phyloP scores from a whole-genome alignment of 1,284 basidiomycete species.

The Serendipita sp. region DNA sequence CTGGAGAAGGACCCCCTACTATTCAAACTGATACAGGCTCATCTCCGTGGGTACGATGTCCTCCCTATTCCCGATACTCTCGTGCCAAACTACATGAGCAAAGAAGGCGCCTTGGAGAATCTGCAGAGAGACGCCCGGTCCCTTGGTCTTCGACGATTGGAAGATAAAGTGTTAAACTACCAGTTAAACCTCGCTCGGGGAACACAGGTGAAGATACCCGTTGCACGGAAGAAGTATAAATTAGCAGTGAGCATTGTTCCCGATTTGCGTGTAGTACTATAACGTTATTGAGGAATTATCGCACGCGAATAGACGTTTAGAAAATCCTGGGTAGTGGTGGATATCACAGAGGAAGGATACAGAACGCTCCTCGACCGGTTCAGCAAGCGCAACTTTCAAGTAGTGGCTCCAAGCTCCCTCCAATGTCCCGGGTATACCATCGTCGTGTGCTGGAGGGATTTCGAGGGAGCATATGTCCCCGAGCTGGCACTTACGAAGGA shows the following conservation, averaged over 20 bases:
- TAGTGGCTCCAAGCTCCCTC: not conserved
- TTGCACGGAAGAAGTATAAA: not conserved
- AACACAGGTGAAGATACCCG: too few relatives aligned
- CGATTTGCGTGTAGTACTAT: too few relatives aligned
- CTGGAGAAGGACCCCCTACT: not conserved
- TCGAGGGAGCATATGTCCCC: not conserved
- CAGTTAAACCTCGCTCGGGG: not conserved
- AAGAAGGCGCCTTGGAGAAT: not conserved
- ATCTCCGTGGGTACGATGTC: slow-evolving; percentile 3
- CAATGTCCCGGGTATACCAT: not conserved
- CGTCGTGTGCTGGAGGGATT: not conserved
- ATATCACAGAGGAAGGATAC: not conserved
- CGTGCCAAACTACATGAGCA: not conserved
- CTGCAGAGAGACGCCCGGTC: not conserved
- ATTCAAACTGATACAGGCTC: not conserved
- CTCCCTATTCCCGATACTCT: not conserved
- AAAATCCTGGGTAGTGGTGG: not conserved
- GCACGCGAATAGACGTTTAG: not conserved
- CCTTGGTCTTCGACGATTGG: not conserved
- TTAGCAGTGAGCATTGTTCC: not conserved
- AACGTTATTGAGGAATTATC: too few relatives aligned
- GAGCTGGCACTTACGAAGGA: not conserved
- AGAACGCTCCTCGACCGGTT: not conserved
- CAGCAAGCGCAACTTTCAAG: not conserved
- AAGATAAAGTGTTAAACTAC: not conserved